Percentiles rank a stretch among this genome's conserved stretches.
Evolutionary conservation across 2,329 filamentous ascomycete species (phyloP).

Genomic region (Fusarium sp.): DNA sequence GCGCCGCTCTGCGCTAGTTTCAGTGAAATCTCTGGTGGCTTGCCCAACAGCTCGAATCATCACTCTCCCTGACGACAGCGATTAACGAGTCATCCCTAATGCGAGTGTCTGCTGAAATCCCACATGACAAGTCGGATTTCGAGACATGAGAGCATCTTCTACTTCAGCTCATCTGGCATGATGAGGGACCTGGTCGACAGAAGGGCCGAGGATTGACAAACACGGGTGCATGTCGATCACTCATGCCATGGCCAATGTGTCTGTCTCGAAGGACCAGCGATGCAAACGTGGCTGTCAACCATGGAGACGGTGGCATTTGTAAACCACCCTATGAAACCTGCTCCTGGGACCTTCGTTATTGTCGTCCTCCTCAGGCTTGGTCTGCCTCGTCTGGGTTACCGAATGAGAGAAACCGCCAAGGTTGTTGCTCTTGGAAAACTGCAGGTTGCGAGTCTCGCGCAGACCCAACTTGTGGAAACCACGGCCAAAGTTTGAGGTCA

Average conservation of each 20-base stretch:
- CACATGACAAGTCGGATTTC: constrained; percentile 6
- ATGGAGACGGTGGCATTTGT: not conserved
- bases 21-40: constrained; percentile 8
- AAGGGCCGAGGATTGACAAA: not conserved
- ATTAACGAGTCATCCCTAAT: not conserved
- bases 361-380: not conserved
- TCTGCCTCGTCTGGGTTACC: not conserved
- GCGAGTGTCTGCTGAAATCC: not conserved
- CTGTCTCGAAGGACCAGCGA: not conserved
- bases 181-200: not conserved
- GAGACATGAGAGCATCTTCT: not conserved
- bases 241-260: not conserved
- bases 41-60: not conserved
- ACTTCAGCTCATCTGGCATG: not conserved
- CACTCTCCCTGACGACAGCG: not conserved
- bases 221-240: not conserved
- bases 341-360: not conserved
- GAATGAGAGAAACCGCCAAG: not conserved
- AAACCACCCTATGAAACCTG: not conserved
- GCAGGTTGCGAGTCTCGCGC: not conserved
- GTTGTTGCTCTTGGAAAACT: not conserved
- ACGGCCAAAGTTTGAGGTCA: not conserved
- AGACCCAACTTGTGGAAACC: not conserved
- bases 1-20: constrained; percentile 10
- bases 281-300: not conserved